Percentiles rank a stretch among this genome's conserved stretches.
Conservation (phyloP, 2,329 filamentous ascomycete species). For the Aspergillus sp. region DNA sequence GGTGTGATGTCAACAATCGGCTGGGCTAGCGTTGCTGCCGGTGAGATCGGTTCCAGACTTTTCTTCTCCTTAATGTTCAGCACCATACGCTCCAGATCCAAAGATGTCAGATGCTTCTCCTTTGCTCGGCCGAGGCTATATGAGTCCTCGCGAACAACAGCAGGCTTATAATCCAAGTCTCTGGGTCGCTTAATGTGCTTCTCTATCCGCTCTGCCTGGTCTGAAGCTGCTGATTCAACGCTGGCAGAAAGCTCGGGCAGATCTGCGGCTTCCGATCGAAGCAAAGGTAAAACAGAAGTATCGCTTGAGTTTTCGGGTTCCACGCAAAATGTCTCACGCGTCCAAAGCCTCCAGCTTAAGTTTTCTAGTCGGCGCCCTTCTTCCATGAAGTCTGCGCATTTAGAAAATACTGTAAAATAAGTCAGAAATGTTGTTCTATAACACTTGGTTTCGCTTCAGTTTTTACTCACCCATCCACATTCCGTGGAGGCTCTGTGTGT, state of each 20-base stretch:
- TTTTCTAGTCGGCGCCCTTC: conserved; percentile 92
- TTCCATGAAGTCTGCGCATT: conserved; percentile 90
- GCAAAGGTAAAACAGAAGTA: conserved; percentile 50
- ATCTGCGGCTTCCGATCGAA: conserved; percentile 48
- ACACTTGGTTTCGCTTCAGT: neutral
- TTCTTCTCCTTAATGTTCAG: conserved; percentile 85
- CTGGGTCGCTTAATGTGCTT: conserved; percentile 60
- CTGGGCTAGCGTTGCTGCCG: conserved; percentile 43
- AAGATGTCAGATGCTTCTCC: conserved; percentile 88
- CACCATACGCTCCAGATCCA: conserved; percentile 91
- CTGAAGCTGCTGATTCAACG: conserved; percentile 68
- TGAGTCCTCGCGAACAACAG: conserved; percentile 53
- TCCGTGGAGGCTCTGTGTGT: conserved; percentile 89
- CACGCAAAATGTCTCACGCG: conserved; percentile 87
- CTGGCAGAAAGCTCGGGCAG: conserved; percentile 74
- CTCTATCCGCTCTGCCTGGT: conserved; percentile 57
- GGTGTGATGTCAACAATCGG: conserved; percentile 45
- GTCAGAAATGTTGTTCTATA: conserved; percentile 23
- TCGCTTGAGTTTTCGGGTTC: conserved; percentile 58
- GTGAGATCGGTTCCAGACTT: conserved; percentile 59
- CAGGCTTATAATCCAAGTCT: conserved; percentile 64
- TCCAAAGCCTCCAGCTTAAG: conserved; percentile 94
- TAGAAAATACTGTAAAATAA: conserved; percentile 72
- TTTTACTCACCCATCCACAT: conserved; percentile 86
- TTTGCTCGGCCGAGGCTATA: conserved; percentile 66